Evolutionary conservation across 1,284 basidiomycete genomes (phyloP).

Genomic region (Mycosarcoma maydis): DNA sequence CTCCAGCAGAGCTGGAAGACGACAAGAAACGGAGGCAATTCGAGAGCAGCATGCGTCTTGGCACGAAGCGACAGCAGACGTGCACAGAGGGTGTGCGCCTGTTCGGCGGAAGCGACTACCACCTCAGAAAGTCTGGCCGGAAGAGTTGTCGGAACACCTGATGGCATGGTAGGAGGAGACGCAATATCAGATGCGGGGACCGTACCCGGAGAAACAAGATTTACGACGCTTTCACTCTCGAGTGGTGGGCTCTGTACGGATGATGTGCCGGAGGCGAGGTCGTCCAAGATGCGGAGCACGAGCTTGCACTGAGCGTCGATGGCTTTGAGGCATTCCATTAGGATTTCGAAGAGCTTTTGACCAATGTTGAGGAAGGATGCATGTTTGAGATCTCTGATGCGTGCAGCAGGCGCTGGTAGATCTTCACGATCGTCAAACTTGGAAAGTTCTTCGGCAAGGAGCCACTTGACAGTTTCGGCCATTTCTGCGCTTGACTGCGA

Average conservation of each 20-base stretch:
- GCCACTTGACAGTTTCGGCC: conserved; percentile 61
- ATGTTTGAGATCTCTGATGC: conserved; percentile 76
- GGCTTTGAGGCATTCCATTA: conserved; percentile 78
- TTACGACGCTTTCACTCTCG: not conserved
- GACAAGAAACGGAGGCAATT: conserved; percentile 78
- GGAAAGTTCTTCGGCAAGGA: conserved; percentile 27
- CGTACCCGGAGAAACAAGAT: not conserved
- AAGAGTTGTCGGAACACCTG: conserved; percentile 67
- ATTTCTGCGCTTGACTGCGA: conserved; percentile 15
- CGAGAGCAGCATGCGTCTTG: conserved; percentile 76
- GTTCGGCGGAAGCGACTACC: conserved; percentile 81
- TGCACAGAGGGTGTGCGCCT: conserved; percentile 82
- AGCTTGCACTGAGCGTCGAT: conserved; percentile 76
- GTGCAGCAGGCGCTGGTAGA: conserved; percentile 24
- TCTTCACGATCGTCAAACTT: conserved; percentile 28
- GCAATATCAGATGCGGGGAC: conserved; percentile 1
- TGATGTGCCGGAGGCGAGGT: conserved; percentile 31
- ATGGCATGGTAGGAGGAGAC: conserved; percentile 39
- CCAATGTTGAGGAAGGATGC: conserved; percentile 76
- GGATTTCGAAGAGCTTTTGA: conserved; percentile 74
- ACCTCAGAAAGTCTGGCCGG: conserved; percentile 73
- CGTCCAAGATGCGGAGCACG: conserved; percentile 74
- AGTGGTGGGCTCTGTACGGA: not conserved
- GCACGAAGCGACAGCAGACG: conserved; percentile 78
- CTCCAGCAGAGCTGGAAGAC: conserved; percentile 87